These are phyloP conservation scores for Pyrus communis DNA, from an alignment of 306 rosid species.

Conservation along the genomic window DNA sequence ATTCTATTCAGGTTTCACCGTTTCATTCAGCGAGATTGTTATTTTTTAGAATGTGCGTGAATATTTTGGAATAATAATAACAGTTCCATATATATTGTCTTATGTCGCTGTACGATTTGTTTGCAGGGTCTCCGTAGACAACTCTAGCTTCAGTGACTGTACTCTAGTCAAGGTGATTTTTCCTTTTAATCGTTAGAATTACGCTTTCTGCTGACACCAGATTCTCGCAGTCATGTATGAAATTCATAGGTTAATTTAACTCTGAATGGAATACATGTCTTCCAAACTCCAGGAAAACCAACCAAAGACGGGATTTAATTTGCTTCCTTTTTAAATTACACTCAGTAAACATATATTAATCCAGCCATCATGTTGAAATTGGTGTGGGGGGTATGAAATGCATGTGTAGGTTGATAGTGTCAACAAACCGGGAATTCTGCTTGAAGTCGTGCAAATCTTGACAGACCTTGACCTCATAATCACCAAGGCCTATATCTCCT, in stretches of 20 bases:
- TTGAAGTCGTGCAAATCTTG: constrained; percentile 72
- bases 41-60: neutral
- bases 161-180: constrained; percentile 64
- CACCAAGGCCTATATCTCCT: constrained; percentile 76
- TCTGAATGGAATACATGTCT: neutral
- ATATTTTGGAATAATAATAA: no score
- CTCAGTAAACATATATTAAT: neutral
- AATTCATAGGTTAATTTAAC: neutral
- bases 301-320: neutral
- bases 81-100: neutral
- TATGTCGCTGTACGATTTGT: constrained; percentile 5
- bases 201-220: neutral
- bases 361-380: constrained; percentile 1
- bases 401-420: constrained; percentile 56
- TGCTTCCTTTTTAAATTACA: neutral
- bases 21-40: neutral
- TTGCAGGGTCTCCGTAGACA: constrained; percentile 80
- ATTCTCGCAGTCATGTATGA: neutral
- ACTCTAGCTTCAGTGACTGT: constrained; percentile 43
- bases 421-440: constrained; percentile 81
- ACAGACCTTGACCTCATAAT: constrained; percentile 74
- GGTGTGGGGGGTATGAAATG: neutral
- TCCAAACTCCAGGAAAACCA: neutral
- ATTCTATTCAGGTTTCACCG: neutral
- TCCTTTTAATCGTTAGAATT: neutral